These are phyloP conservation scores for Aureobasidium vineae DNA, from an alignment of 2,329 filamentous ascomycete species.

Conservation along the genomic window DNA sequence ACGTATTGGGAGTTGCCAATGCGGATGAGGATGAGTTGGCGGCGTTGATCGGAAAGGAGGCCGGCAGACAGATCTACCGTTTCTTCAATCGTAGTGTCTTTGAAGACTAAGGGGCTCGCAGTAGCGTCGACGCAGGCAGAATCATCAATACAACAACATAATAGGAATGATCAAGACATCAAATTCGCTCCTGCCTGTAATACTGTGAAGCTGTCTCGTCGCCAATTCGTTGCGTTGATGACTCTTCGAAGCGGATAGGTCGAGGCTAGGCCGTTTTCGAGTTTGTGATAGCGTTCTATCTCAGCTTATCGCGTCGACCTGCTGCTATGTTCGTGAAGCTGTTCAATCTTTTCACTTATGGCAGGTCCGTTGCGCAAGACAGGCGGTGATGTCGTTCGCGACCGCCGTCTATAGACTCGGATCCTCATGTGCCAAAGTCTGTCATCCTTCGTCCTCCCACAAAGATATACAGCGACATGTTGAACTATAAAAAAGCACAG, in stretches of 20 bases:
- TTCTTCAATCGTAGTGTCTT: constrained; percentile 74
- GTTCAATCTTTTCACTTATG: too few relatives aligned
- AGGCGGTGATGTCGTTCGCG: neutral
- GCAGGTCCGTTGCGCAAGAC: too few relatives aligned
- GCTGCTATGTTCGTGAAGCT: too few relatives aligned
- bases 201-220: neutral
- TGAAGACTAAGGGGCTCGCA: constrained; percentile 39
- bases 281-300: too few relatives aligned
- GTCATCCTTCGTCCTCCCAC: too few relatives aligned
- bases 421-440: too few relatives aligned
- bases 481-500: too few relatives aligned
- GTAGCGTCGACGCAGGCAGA: neutral
- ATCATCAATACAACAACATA: neutral
- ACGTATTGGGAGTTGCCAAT: constrained; percentile 79
- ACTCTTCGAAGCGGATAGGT: too few relatives aligned
- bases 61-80: constrained; percentile 69
- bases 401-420: neutral
- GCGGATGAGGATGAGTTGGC: constrained; percentile 72
- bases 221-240: neutral
- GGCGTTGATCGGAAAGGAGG: constrained; percentile 72
- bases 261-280: too few relatives aligned
- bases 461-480: too few relatives aligned
- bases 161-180: neutral
- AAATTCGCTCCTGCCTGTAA: neutral
- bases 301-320: too few relatives aligned